Base-by-base conservation (phyloP, 345 rosid genomes). In the Atalantia buxifolia region DNA sequence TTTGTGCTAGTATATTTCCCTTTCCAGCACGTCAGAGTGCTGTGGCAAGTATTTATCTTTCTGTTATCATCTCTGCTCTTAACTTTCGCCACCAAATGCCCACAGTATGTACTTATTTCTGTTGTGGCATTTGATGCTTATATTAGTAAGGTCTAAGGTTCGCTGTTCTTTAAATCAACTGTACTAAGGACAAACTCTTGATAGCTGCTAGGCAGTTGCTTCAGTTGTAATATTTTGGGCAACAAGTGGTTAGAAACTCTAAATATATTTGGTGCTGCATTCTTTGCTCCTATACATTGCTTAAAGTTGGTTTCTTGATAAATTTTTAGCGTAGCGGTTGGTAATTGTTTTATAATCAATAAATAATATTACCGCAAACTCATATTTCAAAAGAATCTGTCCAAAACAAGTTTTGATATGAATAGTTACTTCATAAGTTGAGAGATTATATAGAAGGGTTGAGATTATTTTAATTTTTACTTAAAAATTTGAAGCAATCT, bases 121-220 rank as follows among this genome's bases (percentile, higher is more conserved):
- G 48, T 48, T 55, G n/a, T 53, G 79, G 73, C 75, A 56, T 38
- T 18, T 69, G 31, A 56, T 64, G 79, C 75, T 75, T 78, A 78
- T 78, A 75, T 56, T 22, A 38, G 78, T 42, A 53, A 81, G 28
- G 31, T 57, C 22, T 21, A 79, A 40, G 33, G 48, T 31, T 69
- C 14, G 22, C 21, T 7, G 57, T 74, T 25, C 59, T 16, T 33
- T 28, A 67, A 30, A 65, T 40, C 36, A 36, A 50, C 50, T 55
- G 53, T 78, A 56, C 31, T 40, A 16, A 35, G 22, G 33, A 61
- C 31, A 40, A 55, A 74, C 80, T 25, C 38, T 10, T 12, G 33
- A 33, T 42, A 5, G 65, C 28, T 13, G 18, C 13, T 45, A 31
- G 42, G 3, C 61, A 53, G 30, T 64, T 62, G 31, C 59, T 40